These are phyloP conservation scores for Tephrocybe sp. DNA, from an alignment of 768 basidiomycete species.

Conservation along the genomic window DNA sequence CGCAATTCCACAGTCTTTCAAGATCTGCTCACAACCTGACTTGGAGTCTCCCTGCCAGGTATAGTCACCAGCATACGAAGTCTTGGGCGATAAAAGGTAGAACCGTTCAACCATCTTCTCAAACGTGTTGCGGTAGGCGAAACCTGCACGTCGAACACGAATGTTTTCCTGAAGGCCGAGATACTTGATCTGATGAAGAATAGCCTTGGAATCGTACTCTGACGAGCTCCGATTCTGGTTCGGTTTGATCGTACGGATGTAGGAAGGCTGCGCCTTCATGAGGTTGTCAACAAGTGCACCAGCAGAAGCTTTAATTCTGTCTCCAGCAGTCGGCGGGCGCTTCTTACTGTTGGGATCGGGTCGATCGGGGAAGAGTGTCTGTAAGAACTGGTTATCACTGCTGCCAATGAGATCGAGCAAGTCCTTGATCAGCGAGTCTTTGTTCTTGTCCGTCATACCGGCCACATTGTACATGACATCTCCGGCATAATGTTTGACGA, in stretches of 20 bases:
- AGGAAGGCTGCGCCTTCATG: slow-evolving; percentile 96
- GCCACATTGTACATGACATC: slow-evolving; percentile 97
- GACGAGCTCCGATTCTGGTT: slow-evolving; percentile 92
- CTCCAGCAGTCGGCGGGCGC: slow-evolving; percentile 94
- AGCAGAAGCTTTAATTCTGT: slow-evolving; percentile 97
- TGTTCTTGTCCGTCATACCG: slow-evolving; percentile 99
- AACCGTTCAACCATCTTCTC: slow-evolving; percentile 99
- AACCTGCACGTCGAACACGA: slow-evolving; percentile 93
- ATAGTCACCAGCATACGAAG: slow-evolving; percentile 98
- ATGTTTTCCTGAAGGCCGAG: slow-evolving; percentile 98
- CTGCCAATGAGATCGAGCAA: slow-evolving; percentile 82
- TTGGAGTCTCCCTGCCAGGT: slow-evolving; percentile 91
- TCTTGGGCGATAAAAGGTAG: slow-evolving; percentile 90
- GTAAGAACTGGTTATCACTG: slow-evolving; percentile 83
- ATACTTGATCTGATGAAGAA: slow-evolving; percentile 99
- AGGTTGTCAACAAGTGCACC: slow-evolving; percentile 95
- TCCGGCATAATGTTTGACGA: slow-evolving; percentile 96
- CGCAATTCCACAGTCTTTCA: slow-evolving; percentile 93
- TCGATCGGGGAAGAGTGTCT: slow-evolving; percentile 86
- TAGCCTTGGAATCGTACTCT: slow-evolving; percentile 93
- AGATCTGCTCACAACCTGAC: slow-evolving; percentile 88
- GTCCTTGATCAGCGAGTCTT: slow-evolving; percentile 95
- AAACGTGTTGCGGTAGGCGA: slow-evolving; percentile 97
- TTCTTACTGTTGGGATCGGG: slow-evolving; percentile 98
- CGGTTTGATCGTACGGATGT: slow-evolving; percentile 99